Percentiles rank a stretch among this genome's conserved stretches.
Conservation (phyloP, 1,284 basidiomycete species). For the Anthracocystis walkeri region DNA sequence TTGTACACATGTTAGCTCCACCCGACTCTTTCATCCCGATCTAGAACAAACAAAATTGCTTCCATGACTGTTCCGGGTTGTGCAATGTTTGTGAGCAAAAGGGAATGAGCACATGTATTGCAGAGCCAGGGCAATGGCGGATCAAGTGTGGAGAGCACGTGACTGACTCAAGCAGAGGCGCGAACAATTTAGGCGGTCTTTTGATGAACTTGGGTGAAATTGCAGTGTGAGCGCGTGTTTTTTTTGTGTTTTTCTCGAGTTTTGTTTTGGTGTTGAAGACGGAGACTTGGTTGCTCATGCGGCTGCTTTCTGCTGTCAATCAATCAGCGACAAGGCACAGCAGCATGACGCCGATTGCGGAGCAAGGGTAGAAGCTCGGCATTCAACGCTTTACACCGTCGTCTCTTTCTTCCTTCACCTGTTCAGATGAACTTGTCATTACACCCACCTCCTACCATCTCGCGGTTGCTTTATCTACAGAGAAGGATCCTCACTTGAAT, state of each 20-base stretch:
- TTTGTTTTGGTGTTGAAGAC: conserved; percentile 6
- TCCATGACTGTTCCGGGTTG: neutral
- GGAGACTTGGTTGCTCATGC: too few species aligned
- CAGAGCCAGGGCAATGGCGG: neutral
- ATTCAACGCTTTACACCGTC: too few species aligned
- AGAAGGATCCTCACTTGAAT: neutral
- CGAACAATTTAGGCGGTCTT: conserved; percentile 9
- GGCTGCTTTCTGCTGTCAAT: neutral
- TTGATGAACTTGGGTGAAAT: neutral
- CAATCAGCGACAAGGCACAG: neutral
- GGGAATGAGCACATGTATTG: neutral
- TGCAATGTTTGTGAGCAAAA: neutral
- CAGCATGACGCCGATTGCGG: neutral
- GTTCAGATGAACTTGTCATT: too few species aligned
- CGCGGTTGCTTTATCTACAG: too few species aligned
- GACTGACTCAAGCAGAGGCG: conserved; percentile 20
- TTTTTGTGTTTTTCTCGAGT: conserved; percentile 8
- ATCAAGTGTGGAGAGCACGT: conserved; percentile 17
- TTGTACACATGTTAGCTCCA: conserved; percentile 1
- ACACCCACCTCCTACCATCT: too few species aligned
- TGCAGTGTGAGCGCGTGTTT: neutral
- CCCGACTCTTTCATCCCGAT: conserved; percentile 20
- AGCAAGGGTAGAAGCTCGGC: too few species aligned
- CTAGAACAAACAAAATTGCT: conserved; percentile 24
- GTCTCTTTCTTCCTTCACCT: too few species aligned